These are phyloP conservation scores for Graphium sp. DNA, from an alignment of 2,329 filamentous ascomycete species.

Conservation along the genomic window DNA sequence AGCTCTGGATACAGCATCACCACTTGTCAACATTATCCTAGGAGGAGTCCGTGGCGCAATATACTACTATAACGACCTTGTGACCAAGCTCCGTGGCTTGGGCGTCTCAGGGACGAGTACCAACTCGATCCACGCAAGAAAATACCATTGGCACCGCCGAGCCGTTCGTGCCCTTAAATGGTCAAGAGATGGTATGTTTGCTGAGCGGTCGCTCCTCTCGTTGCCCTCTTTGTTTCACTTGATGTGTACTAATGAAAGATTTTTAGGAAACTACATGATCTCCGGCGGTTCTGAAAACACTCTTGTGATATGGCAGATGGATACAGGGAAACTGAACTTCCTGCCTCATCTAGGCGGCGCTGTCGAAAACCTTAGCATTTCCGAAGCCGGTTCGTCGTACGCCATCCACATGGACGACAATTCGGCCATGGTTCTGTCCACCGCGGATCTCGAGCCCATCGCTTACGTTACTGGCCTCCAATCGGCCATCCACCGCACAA, in stretches of 20 bases:
- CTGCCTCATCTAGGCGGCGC: conserved; percentile 80
- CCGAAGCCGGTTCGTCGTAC: conserved; percentile 64
- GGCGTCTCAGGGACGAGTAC: conserved; percentile 20
- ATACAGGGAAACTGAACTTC: conserved; percentile 67
- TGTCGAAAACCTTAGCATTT: conserved; percentile 74
- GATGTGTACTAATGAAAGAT: too few relatives aligned
- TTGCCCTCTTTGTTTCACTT: too few relatives aligned
- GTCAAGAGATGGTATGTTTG: conserved; percentile 65
- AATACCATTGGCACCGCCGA: conserved; percentile 82
- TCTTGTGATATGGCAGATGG: conserved; percentile 83
- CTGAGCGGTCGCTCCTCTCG: too few relatives aligned
- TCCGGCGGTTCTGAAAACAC: conserved; percentile 85
- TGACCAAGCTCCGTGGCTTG: conserved; percentile 36
- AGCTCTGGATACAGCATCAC: conserved; percentile 6
- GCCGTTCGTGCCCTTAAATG: conserved; percentile 76
- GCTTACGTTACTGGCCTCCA: conserved; percentile 77
- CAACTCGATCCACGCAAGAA: conserved; percentile 39
- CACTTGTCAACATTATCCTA: conserved; percentile 54
- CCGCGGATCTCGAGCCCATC: conserved; percentile 71
- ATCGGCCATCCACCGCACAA: conserved; percentile 32
- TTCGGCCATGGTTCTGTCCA: conserved; percentile 78
- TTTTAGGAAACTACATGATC: conserved; percentile 79
- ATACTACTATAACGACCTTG: conserved; percentile 63
- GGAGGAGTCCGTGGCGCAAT: conserved; percentile 66
- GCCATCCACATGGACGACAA: conserved; percentile 81